Evolutionary conservation across 768 basidiomycete species (phyloP), one percentile per base, ranked within the genome.

Genomic region (Dioszegia crocea): DNA sequence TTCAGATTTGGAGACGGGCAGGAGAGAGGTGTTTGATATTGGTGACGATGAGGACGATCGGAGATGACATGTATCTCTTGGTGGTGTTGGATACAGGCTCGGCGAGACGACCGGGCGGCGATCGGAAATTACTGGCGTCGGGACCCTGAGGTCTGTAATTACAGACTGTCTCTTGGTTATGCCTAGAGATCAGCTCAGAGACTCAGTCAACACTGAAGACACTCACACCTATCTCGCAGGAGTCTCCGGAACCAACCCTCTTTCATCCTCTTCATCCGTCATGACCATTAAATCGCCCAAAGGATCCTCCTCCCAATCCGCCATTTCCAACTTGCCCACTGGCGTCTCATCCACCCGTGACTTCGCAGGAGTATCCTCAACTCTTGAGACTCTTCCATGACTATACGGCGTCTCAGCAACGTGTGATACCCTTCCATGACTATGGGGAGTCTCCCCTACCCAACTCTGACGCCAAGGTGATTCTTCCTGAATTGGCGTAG

Each of bases 231-330:
- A 69, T 50, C 61, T 58, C 23, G 60, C 57, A 40, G 70, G 70
- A 1, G 70, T 72, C 30, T 72, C 70, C 23, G 70, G 67, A 1
- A 71, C 45, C 46, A 61, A 58, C 10, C 39, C 33, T 17, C 29
- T 59, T 16, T 56, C 60, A 19, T 64, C 63, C 49, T 73, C 71
- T 26, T 73, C 71, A 48, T 73, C 71, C 14, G 71, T 73, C 64
- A 68, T 65, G 29, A 68, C 68, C 71, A 70, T 70, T 19, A 70
- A 40, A 24, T 68, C 68, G 4, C 45, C 71, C 33, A 73, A 39
- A 6, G 59, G 49, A 56, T 67, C 67, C n/a, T 67, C 70, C 4
- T 61, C 70, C 26, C 48, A 31, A 2, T 46, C 33, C 10, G 6
- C 48, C 27, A 17, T 23, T 17, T 21, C 31, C 49, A 46, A 23